These are phyloP conservation scores for Tulasnella sp. DNA, from an alignment of 768 basidiomycete species.

Conservation along the genomic window DNA sequence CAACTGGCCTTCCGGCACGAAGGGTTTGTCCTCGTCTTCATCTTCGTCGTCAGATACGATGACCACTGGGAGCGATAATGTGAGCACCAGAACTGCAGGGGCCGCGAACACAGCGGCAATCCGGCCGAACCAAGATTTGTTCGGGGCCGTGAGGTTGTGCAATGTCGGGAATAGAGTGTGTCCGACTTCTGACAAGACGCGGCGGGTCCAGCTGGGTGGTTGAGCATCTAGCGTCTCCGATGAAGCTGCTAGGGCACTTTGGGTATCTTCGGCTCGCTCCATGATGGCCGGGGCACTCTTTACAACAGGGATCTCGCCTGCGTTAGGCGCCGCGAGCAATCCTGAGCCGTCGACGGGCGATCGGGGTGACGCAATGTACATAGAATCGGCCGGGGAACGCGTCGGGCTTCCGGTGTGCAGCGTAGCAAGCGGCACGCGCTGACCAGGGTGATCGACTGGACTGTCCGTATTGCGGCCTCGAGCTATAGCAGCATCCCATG, in stretches of 20 bases:
- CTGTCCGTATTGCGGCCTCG: neutral
- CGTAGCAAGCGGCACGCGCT: neutral
- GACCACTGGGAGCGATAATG: slow-evolving; percentile 87
- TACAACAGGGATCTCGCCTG: slow-evolving; percentile 32
- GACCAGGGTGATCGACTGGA: neutral
- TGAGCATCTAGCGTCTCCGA: neutral
- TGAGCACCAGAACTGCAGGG: slow-evolving; percentile 80
- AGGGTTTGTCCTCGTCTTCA: slow-evolving; percentile 18
- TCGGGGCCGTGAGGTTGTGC: slow-evolving; percentile 62
- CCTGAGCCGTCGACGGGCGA: neutral
- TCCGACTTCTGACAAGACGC: slow-evolving; percentile 42
- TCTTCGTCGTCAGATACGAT: slow-evolving; percentile 49
- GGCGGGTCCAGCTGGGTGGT: slow-evolving; percentile 42
- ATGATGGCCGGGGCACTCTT: neutral
- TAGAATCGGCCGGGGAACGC: neutral
- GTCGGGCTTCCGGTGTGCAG: neutral
- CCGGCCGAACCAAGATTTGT: slow-evolving; percentile 55
- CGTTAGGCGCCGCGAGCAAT: neutral
- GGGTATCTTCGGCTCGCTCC: neutral
- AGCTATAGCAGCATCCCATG: slow-evolving; percentile 50
- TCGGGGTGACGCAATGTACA: neutral
- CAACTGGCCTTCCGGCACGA: slow-evolving; percentile 43
- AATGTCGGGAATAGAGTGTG: slow-evolving; percentile 84
- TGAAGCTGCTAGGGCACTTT: neutral
- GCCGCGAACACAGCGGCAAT: slow-evolving; percentile 74